Conservation (phyloP, 2,329 filamentous ascomycete genomes). For the Paraphaeosphaeria sporulosa region DNA sequence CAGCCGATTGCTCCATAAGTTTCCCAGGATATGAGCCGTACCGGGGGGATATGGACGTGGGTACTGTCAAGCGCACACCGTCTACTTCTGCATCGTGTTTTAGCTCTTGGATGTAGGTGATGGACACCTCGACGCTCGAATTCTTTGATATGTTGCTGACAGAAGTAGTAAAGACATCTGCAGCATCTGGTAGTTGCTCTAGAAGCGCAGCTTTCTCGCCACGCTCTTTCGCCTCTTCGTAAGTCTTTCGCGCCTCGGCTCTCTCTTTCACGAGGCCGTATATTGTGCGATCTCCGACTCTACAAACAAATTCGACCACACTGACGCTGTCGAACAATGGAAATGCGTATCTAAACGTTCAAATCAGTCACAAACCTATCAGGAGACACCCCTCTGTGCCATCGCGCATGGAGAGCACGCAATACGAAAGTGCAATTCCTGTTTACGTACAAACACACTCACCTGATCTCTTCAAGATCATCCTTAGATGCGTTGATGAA, state of each 20-base stretch:
- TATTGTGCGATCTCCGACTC: slow-evolving; percentile 65
- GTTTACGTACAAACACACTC: neutral
- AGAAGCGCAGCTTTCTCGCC: slow-evolving; percentile 70
- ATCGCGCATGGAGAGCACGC: too few species aligned
- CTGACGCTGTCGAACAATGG: slow-evolving; percentile 75
- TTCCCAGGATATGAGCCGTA: slow-evolving; percentile 60
- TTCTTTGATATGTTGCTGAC: slow-evolving; percentile 70
- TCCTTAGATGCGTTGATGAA: slow-evolving; percentile 64
- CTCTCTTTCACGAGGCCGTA: slow-evolving; percentile 71
- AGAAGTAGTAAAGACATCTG: slow-evolving; percentile 71
- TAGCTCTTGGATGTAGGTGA: slow-evolving; percentile 72
- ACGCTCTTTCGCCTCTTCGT: slow-evolving; percentile 62
- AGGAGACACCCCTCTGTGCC: too few species aligned
- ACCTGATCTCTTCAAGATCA: slow-evolving; percentile 59
- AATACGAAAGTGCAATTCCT: neutral
- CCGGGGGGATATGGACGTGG: slow-evolving; percentile 69
- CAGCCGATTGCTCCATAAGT: slow-evolving; percentile 17
- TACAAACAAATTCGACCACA: slow-evolving; percentile 70
- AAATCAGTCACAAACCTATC: neutral
- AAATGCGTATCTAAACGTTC: slow-evolving; percentile 62
- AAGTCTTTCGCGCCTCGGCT: slow-evolving; percentile 65
- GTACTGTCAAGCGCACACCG: slow-evolving; percentile 71
- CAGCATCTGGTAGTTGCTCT: slow-evolving; percentile 63
- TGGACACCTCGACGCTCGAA: slow-evolving; percentile 63
- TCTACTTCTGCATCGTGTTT: slow-evolving; percentile 73